These are phyloP conservation scores for Diaporthe amygdali DNA, from an alignment of 2,329 filamentous ascomycete genomes.

Conservation along the genomic window DNA sequence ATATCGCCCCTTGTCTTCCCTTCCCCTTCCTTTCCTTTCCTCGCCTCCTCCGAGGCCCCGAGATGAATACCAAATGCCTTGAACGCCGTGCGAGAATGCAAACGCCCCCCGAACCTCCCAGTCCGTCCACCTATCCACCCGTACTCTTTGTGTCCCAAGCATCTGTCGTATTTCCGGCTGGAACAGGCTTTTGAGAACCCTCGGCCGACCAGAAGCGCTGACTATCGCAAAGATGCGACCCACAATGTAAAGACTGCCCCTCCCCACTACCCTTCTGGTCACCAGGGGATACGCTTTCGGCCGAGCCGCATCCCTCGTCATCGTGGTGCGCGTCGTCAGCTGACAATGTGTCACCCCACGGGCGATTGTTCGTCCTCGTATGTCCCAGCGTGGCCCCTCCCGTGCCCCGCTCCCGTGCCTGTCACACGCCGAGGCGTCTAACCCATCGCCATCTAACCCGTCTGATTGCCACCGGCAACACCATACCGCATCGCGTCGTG, in stretches of 20 bases:
- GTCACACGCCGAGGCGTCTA: too few relatives aligned
- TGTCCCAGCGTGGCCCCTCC: not conserved
- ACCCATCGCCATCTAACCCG: not conserved
- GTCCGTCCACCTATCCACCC: not conserved
- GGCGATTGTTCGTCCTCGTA: not conserved
- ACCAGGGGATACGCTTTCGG: too few relatives aligned
- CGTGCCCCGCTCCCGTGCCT: too few relatives aligned
- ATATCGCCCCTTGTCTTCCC: not conserved
- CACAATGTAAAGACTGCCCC: not conserved
- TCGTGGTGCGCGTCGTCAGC: not conserved
- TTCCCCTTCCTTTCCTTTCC: not conserved
- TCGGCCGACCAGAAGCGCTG: too few relatives aligned
- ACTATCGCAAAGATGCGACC: not conserved
- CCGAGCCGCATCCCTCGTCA: not conserved
- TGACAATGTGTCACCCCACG: not conserved
- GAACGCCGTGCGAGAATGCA: slow-evolving; percentile 23
- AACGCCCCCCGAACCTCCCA: not conserved
- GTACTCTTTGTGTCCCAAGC: not conserved
- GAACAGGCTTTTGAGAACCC: not conserved
- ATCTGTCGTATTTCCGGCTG: not conserved
- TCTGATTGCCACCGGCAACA: too few relatives aligned
- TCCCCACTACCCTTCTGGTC: too few relatives aligned
- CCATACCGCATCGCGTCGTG: not conserved
- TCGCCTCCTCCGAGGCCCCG: not conserved
- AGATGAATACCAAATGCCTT: not conserved